A percentile compares a stretch with the other conserved stretches of the same genome.
Conservation (phyloP, 2,329 filamentous ascomycete species). For the Trichoderma afroharzianum region DNA sequence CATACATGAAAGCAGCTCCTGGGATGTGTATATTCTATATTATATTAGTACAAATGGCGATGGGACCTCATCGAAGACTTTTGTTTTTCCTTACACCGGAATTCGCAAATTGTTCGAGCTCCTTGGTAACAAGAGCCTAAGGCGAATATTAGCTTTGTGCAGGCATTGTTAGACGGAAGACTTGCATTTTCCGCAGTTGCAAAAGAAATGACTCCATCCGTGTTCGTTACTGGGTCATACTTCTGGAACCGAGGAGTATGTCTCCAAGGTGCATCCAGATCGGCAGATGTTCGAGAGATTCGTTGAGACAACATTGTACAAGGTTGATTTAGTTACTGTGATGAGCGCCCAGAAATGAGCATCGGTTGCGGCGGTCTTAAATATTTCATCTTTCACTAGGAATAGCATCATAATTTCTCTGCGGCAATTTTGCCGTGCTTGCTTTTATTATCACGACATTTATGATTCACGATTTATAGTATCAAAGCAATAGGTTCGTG, state of each 20-base stretch:
- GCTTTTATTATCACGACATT: background rate
- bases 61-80: background rate
- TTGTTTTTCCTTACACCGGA: background rate
- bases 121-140: background rate
- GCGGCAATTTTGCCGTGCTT: background rate
- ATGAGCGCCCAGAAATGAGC: background rate
- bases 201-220: background rate
- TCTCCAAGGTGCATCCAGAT: background rate
- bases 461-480: background rate
- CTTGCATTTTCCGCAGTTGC: background rate
- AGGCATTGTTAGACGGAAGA: background rate
- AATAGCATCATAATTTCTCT: background rate
- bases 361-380: background rate
- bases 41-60: rapidly evolving
- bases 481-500: background rate
- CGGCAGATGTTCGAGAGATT: background rate
- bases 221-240: background rate
- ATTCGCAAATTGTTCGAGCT: background rate
- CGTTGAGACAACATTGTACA: background rate
- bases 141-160: background rate
- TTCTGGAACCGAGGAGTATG: background rate
- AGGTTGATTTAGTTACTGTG: background rate
- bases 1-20: background rate
- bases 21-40: background rate
- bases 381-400: background rate